Conservation (phyloP, 2,329 filamentous ascomycete genomes). For the Calonectria hongkongensis region DNA sequence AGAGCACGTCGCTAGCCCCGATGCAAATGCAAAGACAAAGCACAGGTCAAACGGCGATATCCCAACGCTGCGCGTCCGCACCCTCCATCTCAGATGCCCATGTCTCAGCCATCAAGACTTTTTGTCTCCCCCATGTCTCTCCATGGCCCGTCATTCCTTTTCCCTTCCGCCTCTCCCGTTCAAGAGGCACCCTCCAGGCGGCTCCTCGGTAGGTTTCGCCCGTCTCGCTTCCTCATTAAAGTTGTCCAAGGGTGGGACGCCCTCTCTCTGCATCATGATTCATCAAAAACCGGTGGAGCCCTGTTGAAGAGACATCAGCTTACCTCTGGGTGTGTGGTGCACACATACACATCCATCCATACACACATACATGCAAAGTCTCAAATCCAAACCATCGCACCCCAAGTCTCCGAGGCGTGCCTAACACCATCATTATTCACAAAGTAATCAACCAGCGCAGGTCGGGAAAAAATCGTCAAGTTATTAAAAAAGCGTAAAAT, state of each 20-base stretch:
- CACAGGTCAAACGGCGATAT: conserved; percentile 21
- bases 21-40: conserved; percentile 15
- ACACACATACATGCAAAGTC: not conserved
- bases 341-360: not conserved
- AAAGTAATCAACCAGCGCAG: not conserved
- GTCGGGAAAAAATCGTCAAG: not conserved
- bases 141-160: conserved; percentile 6
- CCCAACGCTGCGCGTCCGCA: conserved; percentile 10
- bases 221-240: conserved; percentile 19
- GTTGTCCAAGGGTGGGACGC: conserved; percentile 25
- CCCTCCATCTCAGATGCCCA: conserved; percentile 25
- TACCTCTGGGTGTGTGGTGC: conserved; percentile 7
- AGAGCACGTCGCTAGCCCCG: not conserved
- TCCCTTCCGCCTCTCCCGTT: conserved; percentile 8
- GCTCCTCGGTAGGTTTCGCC: conserved; percentile 20
- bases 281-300: not conserved
- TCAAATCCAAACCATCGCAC: not conserved
- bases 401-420: not conserved
- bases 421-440: not conserved
- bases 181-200: not conserved
- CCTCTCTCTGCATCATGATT: conserved; percentile 20
- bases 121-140: conserved; percentile 32
- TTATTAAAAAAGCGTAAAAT: not conserved
- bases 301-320: conserved; percentile 33
- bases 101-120: conserved; percentile 33